Base-by-base conservation (phyloP, 2,329 filamentous ascomycete genomes). In the Fusarium sacchari region DNA sequence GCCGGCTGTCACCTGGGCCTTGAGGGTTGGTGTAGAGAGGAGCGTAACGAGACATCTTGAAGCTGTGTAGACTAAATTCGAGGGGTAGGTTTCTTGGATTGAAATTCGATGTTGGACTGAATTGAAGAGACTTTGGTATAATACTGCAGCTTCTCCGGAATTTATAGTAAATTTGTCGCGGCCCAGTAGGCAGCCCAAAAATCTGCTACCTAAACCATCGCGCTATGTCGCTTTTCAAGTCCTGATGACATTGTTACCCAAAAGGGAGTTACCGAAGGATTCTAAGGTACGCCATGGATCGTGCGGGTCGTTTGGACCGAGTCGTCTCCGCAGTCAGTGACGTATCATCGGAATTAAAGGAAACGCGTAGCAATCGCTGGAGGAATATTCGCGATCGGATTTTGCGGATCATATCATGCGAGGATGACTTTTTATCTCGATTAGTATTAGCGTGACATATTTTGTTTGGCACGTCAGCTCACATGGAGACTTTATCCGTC, bases 371-470 rank as follows among this genome's bases (percentile, higher is more conserved):
- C 37, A 32, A 44, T 11, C 11, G 17, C n/a, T 26, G 11, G 13
- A 34, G 3, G 15, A 11, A 28, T 46, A n/a, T 58, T 58, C 18
- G 30, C n/a, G 12, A 37, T 15, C 18, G 15, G 18, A 42, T 14
- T n/a, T 28, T 8, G 28, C 43, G 28, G 42, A 30, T 28, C 34
- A 24, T 26, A 30, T 3, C 34, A 39, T n/a, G 7, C 24, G 24
- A n/a, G 11, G 47, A 56, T 65, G 59, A 65, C 63, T 14, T 65
- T 65, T 65, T 65, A 18, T 24, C 63, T 20, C 18, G 15, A 64
- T 65, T 36, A 5, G 63, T 56, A 43, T 56, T 65, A 65, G 63
- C 60, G 60, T 14, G 14, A 22, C 20, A 24, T 34, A 14, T n/a
- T 28, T 62, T 7, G 17, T 28, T 62, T 7, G 17, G 15, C 17